A percentile compares a stretch with the other conserved stretches of the same genome.
Evolutionary conservation across 306 rosid species (phyloP).

Genomic region (Spatholobus suberectus): DNA sequence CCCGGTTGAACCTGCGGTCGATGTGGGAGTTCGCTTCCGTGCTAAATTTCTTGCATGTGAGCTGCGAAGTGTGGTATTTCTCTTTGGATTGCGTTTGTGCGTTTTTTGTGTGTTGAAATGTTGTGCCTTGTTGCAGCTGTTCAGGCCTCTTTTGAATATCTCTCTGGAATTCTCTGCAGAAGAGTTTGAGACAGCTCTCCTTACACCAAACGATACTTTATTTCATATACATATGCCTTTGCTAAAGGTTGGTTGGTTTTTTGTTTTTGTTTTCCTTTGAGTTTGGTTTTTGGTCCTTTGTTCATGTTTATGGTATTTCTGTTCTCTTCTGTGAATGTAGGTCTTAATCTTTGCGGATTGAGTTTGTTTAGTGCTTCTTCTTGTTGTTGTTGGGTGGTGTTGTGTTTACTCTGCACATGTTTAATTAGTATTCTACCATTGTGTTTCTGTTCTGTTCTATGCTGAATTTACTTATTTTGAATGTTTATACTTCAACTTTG

Average conservation of each 20-base stretch:
- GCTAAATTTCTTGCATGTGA: slow-evolving; percentile 93
- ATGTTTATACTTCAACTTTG: slow-evolving; percentile 25
- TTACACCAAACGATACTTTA: slow-evolving; percentile 87
- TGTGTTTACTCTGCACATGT: not conserved
- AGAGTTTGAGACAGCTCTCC: slow-evolving; percentile 96
- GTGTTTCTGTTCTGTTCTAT: slow-evolving; percentile 24
- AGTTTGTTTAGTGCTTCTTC: not conserved
- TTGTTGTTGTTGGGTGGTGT: not conserved
- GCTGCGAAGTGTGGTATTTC: slow-evolving; percentile 57
- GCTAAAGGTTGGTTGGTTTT: slow-evolving; percentile 79
- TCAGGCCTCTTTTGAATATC: slow-evolving; percentile 86
- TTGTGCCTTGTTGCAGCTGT: slow-evolving; percentile 62
- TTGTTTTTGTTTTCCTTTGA: not conserved
- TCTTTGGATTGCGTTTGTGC: slow-evolving; percentile 1
- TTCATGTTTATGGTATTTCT: not conserved
- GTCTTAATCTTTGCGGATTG: not conserved
- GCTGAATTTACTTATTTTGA: slow-evolving; percentile 27
- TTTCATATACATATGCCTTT: slow-evolving; percentile 95
- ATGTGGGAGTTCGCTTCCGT: slow-evolving; percentile 98
- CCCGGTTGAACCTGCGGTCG: slow-evolving; percentile 86
- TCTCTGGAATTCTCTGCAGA: slow-evolving; percentile 86
- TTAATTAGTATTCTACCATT: slow-evolving; percentile 2
- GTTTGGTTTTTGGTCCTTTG: slow-evolving; percentile 19
- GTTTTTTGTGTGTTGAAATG: slow-evolving; percentile 40
- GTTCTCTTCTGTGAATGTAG: slow-evolving; percentile 29